Base-by-base conservation (phyloP, 2,329 filamentous ascomycete species). In the Curvularia spicifera region DNA sequence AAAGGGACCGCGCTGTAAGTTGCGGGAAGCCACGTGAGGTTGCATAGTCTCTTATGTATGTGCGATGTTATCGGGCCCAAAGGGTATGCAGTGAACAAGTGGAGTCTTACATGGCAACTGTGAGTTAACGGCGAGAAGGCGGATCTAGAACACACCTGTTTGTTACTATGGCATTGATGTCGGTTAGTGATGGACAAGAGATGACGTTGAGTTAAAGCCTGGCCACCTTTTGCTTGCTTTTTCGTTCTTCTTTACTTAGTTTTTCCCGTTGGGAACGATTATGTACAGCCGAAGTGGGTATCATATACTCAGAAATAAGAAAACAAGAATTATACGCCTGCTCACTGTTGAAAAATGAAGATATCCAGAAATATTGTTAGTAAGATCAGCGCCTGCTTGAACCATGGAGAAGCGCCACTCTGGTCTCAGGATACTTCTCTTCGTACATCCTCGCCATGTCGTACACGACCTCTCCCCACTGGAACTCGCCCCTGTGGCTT, bases 401-500 rank as follows among this genome's bases (percentile, higher is more conserved):
- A 33, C 57, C 64, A 39, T 64, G 54, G 3, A 70, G 57, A 26
- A 70, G 45, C 8, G 68, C 66, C 15, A 70, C 43, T 10, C 59
- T 53, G 4, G 59, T 47, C 1, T 61, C 68, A 5, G 69, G 69
- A 43, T 71, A 63, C 26, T 69, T 64, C 40, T 57, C 56, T 37
- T 73, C 63, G 44, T 71, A 73, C 39, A 68, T 64, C 35, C 37
- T 59, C 26, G 69, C 71, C 69, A 75, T 69, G 22, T 71, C 70
- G 45, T 65, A 63, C 8, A 94, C 81, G 3, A 87, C 80, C 4
- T 83, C 83, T 0, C 90, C 90, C 68, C 91, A 80, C 13, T 84
- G 82, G 71, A 90, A 96, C 56, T 91, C 86, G 68, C 90, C 88
- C 60, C 85, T 82, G 57, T 82, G 81, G 64, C 82, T 84, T 46